Conservation (phyloP, 352 stramenopile genomes). For the Phytophthora pini region DNA sequence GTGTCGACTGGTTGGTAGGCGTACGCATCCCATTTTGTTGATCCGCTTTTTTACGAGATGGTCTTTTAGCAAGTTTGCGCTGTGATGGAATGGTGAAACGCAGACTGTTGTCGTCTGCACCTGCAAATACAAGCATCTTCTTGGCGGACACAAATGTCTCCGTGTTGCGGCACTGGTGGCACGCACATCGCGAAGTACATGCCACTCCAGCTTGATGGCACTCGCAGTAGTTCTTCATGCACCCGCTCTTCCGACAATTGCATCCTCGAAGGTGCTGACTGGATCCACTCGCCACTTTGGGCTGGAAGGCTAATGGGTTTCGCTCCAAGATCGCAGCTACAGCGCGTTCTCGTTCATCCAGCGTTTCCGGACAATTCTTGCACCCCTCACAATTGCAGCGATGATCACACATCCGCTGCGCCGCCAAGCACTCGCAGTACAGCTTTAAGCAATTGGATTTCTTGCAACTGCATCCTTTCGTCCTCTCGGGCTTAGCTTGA, state of each 20-base stretch:
- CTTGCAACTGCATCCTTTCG: conserved; percentile 94
- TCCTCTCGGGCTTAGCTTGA: conserved; percentile 45
- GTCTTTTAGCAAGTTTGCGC: conserved; percentile 32
- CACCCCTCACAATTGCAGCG: conserved; percentile 86
- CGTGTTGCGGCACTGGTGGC: conserved; percentile 78
- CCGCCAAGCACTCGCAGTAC: conserved; percentile 86
- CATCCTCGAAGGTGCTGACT: conserved; percentile 93
- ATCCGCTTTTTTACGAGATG: conserved; percentile 12
- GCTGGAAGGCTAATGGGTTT: conserved; percentile 95
- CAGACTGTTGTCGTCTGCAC: conserved; percentile 22
- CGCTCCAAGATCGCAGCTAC: conserved; percentile 91
- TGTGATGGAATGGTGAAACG: conserved; percentile 21
- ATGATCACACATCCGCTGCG: conserved; percentile 71
- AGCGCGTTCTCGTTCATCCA: conserved; percentile 70
- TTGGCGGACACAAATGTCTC: conserved; percentile 72
- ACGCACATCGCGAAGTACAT: conserved; percentile 86
- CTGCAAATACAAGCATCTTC: conserved; percentile 72
- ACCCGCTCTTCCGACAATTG: conserved; percentile 96
- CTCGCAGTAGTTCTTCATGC: conserved; percentile 99
- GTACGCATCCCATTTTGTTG: conserved; percentile 18
- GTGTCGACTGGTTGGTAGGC: conserved; percentile 32
- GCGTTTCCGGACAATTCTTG: conserved; percentile 72
- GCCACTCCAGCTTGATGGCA: conserved; percentile 93
- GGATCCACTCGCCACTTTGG: conserved; percentile 90
- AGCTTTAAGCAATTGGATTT: conserved; percentile 98